Evolutionary conservation across 257 asterid species (phyloP), one percentile per base, ranked within the genome.

Genomic region (Solanum stenotomum): DNA sequence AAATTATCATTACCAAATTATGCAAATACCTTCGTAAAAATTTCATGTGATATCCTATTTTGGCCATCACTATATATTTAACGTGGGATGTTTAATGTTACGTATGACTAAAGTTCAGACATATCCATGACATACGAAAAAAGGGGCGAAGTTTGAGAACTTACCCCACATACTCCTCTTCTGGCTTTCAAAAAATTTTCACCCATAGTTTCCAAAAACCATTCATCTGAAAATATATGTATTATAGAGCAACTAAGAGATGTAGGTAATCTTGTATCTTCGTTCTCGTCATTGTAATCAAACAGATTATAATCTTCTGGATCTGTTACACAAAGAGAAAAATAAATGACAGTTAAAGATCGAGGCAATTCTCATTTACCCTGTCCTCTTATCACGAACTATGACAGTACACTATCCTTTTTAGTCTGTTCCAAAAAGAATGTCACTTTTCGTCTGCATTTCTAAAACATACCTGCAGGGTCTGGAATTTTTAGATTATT

Each of bases 391-490:
- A 42, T 42, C 0, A 46, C 56, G 7, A 46, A 14, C 59, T 14
- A 4, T 46, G 59, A 56, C 11, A 56, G 11, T 56, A 6, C n/a
- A 56, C 65, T 1, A 6, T 18, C 1, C n/a, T 56, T 56, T 1
- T 18, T 18, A 56, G n/a, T 56, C 10, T 56, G 65, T 56, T 0
- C 0, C 10, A 56, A 3, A 56, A 56, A 56, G 10, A 56, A 56
- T 18, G 5, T 18, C 65, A 56, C 65, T 0, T 56, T 56, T 6
- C 1, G 2, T 56, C 10, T 56, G 65, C 10, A 18, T 56, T 56
- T 56, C 65, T 56, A 18, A 18, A 87, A 77, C 93, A 90, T 93
- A 96, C 99, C 98, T 61, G 94, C 90, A 13, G 99, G 98, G 86
- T 94, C 93, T 11, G 98, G 97, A 67, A 96, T 93, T 46, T 37